Conservation (phyloP, 305 asterid species). For the Lippia alba region DNA sequence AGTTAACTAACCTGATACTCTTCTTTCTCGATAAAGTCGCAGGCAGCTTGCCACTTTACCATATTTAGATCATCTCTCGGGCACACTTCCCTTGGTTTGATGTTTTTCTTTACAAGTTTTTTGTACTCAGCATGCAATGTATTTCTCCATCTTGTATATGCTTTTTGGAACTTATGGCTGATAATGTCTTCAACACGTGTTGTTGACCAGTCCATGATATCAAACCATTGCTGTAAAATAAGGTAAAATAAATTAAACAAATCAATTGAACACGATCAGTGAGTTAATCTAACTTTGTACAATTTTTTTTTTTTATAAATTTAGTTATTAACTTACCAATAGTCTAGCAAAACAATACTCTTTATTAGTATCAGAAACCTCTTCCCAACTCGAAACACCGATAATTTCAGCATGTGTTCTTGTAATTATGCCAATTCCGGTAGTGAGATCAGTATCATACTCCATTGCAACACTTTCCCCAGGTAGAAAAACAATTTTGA, state of each 20-base stretch:
- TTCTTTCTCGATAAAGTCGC: background rate
- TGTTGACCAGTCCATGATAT: background rate
- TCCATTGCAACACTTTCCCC: background rate
- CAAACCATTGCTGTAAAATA: background rate
- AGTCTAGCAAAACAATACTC: background rate
- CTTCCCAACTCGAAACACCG: background rate
- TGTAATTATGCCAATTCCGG: background rate
- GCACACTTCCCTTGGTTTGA: background rate
- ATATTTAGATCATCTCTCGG: background rate
- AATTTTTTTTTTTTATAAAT: background rate
- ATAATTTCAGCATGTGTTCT: background rate
- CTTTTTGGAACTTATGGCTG: background rate
- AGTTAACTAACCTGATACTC: background rate
- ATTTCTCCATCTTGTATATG: background rate
- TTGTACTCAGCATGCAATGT: background rate
- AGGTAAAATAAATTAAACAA: too few species aligned
- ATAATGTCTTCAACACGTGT: background rate
- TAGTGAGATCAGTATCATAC: background rate
- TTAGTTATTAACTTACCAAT: background rate
- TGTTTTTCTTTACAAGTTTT: background rate
- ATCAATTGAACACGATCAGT: too few species aligned
- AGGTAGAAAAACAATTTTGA: background rate
- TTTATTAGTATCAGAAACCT: background rate
- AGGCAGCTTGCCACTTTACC: background rate
- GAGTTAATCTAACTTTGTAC: too few species aligned